phyloP scores from a whole-genome alignment of 257 asterid species.

The Petunia axillaris region DNA sequence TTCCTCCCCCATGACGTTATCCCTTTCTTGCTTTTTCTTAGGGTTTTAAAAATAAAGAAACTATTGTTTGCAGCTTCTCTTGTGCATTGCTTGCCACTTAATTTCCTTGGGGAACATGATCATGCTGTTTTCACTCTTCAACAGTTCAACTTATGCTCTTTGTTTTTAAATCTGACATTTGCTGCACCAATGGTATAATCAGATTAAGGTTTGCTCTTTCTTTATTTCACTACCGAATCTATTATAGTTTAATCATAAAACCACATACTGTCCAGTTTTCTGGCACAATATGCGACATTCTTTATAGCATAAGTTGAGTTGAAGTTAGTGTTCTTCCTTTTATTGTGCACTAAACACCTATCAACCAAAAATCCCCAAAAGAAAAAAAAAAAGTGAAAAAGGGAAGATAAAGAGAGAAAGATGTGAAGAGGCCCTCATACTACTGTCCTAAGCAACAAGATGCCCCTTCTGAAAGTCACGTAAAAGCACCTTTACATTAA shows the following conservation, averaged over 20 bases:
- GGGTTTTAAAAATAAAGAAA: not conserved
- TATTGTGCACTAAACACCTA: not conserved
- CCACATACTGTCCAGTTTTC: not conserved
- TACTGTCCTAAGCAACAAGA: not conserved
- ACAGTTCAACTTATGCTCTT: not conserved
- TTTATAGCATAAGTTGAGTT: conserved; percentile 1
- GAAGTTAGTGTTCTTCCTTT: conserved; percentile 2
- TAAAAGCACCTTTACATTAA: not conserved
- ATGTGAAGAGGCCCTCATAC: not conserved
- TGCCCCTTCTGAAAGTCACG: not conserved
- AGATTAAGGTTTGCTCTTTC: not conserved
- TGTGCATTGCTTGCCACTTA: not conserved
- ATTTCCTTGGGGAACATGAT: not conserved
- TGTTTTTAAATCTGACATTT: not conserved
- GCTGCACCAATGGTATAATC: not conserved
- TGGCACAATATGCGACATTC: not conserved
- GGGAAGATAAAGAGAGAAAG: not conserved
- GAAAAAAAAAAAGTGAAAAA: not conserved
- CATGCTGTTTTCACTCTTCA: not conserved
- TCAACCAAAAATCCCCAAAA: not conserved
- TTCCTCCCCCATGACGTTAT: too few relatives aligned
- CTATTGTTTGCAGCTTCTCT: too few relatives aligned
- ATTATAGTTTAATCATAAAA: not conserved
- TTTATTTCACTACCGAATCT: conserved; percentile 1
- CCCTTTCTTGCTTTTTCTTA: not conserved